Conservation (phyloP, 1,284 basidiomycete genomes). For the Pseudozyma sp. region DNA sequence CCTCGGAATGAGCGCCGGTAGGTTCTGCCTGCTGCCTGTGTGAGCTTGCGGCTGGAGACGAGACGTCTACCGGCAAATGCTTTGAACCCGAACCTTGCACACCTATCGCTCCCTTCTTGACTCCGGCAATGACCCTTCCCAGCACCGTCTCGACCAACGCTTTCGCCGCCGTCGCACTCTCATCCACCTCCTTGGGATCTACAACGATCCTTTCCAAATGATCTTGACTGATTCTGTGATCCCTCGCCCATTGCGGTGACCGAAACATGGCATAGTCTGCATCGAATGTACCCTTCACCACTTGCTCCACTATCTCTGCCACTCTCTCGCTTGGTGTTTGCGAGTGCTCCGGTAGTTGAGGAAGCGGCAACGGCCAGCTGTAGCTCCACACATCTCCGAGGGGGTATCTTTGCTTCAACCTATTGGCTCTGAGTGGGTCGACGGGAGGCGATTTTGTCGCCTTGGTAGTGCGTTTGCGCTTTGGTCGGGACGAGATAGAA, state of each 20-base stretch:
- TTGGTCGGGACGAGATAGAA: background rate
- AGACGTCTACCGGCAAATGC: background rate
- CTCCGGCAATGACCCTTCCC: constrained; percentile 11
- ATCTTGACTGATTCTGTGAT: constrained; percentile 20
- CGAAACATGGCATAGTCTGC: constrained; percentile 30
- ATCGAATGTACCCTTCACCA: constrained; percentile 29
- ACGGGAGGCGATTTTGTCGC: background rate
- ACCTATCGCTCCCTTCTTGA: constrained; percentile 18
- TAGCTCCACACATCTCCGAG: constrained; percentile 10
- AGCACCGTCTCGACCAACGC: constrained; percentile 23
- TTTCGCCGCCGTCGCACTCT: constrained; percentile 28
- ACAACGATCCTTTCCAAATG: constrained; percentile 24
- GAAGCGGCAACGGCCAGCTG: constrained; percentile 15
- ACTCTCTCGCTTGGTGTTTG: constrained; percentile 8
- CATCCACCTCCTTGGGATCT: constrained; percentile 19
- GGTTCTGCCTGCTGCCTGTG: background rate
- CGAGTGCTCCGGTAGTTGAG: constrained; percentile 13
- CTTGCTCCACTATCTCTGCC: constrained; percentile 10
- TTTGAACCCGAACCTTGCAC: background rate
- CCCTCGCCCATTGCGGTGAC: constrained; percentile 15
- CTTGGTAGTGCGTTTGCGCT: background rate
- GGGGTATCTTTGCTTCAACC: constrained; percentile 17
- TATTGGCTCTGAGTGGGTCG: constrained; percentile 1
- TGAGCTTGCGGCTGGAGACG: background rate
- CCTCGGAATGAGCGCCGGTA: background rate